Conservation (phyloP, 176 grass and related monocot genomes). For the Melocanna baccifera region DNA sequence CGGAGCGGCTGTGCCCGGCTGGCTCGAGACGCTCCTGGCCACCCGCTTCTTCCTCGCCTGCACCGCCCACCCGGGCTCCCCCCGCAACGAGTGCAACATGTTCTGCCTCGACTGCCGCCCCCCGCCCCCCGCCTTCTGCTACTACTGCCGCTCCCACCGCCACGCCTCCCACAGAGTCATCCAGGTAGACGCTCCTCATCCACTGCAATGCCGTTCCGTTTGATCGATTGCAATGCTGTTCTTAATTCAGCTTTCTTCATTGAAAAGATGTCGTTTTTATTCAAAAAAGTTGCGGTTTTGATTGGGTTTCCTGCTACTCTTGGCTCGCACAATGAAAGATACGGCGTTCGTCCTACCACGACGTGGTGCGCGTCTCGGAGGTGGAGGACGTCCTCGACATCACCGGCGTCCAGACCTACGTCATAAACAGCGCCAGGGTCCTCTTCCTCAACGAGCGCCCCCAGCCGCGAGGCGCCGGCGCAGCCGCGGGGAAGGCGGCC, state of each 20-base stretch:
- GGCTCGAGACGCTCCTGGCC: slow-evolving; percentile 63
- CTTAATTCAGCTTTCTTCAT: background rate
- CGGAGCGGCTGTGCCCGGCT: slow-evolving; percentile 18
- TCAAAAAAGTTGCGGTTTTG: background rate
- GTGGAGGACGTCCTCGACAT: slow-evolving; percentile 66
- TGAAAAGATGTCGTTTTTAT: background rate
- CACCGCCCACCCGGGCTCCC: slow-evolving; percentile 47
- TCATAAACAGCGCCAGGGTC: slow-evolving; percentile 87
- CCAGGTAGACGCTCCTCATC: slow-evolving; percentile 32
- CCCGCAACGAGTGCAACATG: slow-evolving; percentile 81
- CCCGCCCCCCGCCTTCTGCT: slow-evolving; percentile 62
- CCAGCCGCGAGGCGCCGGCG: slow-evolving; percentile 59
- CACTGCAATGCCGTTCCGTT: too few species aligned
- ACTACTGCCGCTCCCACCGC: slow-evolving; percentile 65
- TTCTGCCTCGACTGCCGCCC: slow-evolving; percentile 75
- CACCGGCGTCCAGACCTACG: slow-evolving; percentile 84
- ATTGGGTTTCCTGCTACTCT: background rate
- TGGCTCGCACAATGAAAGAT: slow-evolving; percentile 23
- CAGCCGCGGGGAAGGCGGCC: slow-evolving; percentile 43
- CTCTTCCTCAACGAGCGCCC: slow-evolving; percentile 87
- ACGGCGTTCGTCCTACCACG: slow-evolving; percentile 77
- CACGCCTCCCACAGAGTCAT: slow-evolving; percentile 67
- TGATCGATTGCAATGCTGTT: background rate
- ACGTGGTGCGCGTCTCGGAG: slow-evolving; percentile 70
- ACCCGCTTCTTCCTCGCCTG: slow-evolving; percentile 70